A percentile compares a stretch with the other conserved stretches of the same genome.
Conservation (phyloP, 176 grass and related monocot genomes). For the Stipa capillata region DNA sequence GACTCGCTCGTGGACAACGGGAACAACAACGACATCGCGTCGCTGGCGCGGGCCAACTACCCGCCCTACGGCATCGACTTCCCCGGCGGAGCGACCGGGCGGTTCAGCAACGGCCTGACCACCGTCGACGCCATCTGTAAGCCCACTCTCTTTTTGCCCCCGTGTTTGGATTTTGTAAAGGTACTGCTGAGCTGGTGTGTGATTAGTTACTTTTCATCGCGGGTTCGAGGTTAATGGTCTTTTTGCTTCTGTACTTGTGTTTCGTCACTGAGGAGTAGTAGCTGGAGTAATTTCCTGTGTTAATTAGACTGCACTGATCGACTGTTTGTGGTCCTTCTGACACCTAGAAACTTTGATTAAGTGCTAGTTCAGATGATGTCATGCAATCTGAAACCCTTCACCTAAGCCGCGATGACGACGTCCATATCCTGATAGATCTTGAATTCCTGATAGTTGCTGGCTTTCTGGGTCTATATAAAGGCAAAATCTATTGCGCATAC, state of each 20-base stretch:
- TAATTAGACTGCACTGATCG: not conserved
- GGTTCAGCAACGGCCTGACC: slow-evolving; percentile 87
- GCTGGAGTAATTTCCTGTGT: not conserved
- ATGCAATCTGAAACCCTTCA: not conserved
- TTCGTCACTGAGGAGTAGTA: no score
- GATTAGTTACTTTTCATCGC: not conserved
- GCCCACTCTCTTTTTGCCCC: not conserved
- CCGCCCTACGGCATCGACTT: slow-evolving; percentile 88
- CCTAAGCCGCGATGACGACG: not conserved
- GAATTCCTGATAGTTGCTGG: not conserved
- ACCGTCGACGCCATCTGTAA: slow-evolving; percentile 75
- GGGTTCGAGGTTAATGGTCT: no score
- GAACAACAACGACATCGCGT: slow-evolving; percentile 86
- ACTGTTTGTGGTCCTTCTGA: not conserved
- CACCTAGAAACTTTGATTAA: not conserved
- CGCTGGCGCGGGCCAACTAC: slow-evolving; percentile 85
- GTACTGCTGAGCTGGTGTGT: not conserved
- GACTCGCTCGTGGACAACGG: slow-evolving; percentile 93
- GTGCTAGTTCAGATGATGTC: not conserved
- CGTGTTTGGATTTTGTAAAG: not conserved
- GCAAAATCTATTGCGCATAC: not conserved
- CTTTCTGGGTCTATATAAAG: not conserved
- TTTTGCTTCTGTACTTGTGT: no score
- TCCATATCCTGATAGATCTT: no score
- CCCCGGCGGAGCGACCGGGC: slow-evolving; percentile 42